These are phyloP conservation scores for Choricystis sp. DNA, from an alignment of 139 green algal genomes.

Conservation along the genomic window DNA sequence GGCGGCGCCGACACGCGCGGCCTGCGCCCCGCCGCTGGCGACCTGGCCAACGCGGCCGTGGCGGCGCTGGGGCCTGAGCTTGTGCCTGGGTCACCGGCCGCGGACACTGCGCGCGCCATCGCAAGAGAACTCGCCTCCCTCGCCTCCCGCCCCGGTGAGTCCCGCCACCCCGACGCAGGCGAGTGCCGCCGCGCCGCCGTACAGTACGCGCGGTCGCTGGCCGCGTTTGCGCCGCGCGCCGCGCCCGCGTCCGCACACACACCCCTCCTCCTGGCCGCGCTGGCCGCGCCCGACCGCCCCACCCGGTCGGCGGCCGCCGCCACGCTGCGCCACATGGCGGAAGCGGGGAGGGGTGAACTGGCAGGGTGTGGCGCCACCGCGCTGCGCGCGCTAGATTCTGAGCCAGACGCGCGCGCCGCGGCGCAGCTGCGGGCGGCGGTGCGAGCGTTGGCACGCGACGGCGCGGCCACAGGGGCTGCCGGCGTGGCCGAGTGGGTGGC, in stretches of 20 bases:
- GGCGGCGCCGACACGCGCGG: slow-evolving; percentile 8
- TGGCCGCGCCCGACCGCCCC: slow-evolving; percentile 45
- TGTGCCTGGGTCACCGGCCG: slow-evolving; percentile 35
- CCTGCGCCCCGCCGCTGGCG: slow-evolving; percentile 44
- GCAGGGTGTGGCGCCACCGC: slow-evolving; percentile 33
- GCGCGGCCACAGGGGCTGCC: slow-evolving; percentile 16
- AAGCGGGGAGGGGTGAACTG: slow-evolving; percentile 42
- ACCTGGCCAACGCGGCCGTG: slow-evolving; percentile 77
- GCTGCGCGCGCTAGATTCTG: slow-evolving; percentile 9
- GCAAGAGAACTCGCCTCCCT: slow-evolving; percentile 22
- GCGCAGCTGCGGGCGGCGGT: slow-evolving; percentile 38
- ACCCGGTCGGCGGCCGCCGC: slow-evolving; percentile 61
- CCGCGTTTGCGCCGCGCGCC: slow-evolving; percentile 79
- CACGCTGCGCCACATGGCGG: slow-evolving; percentile 75
- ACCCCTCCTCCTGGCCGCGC: slow-evolving; percentile 35
- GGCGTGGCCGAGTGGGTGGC: slow-evolving; percentile 33
- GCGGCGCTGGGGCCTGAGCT: slow-evolving; percentile 78
- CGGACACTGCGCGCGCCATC: slow-evolving; percentile 41
- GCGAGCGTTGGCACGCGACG: slow-evolving; percentile 31
- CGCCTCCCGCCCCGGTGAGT: not conserved
- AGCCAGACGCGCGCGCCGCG: slow-evolving; percentile 19
- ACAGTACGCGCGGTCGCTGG: slow-evolving; percentile 82
- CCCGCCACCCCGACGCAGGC: not conserved
- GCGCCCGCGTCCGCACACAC: slow-evolving; percentile 46
- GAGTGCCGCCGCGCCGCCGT: slow-evolving; percentile 25